A percentile compares a stretch with the other conserved stretches of the same genome.
These are phyloP conservation scores for Irpex sp. DNA, from an alignment of 1,284 basidiomycete genomes.

Conservation along the genomic window DNA sequence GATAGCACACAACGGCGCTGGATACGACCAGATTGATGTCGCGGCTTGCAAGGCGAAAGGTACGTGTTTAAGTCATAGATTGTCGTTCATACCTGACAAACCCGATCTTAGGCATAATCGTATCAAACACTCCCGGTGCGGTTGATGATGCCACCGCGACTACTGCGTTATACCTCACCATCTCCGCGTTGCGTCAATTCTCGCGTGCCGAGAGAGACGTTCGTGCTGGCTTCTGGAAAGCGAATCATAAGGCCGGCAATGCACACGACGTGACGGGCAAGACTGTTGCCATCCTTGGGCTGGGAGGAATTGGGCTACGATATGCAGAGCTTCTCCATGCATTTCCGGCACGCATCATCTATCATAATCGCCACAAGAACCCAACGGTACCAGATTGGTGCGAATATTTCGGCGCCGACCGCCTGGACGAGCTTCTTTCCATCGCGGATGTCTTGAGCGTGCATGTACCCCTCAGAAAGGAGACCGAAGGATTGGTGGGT, in stretches of 20 bases:
- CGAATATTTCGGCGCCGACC: conserved; percentile 62
- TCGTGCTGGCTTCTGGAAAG: conserved; percentile 54
- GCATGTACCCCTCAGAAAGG: conserved; percentile 66
- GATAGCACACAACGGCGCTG: conserved; percentile 93
- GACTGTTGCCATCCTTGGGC: conserved; percentile 83
- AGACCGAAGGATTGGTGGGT: conserved; percentile 77
- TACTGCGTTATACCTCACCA: conserved; percentile 80
- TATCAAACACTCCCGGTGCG: conserved; percentile 90
- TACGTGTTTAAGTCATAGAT: conserved; percentile 24
- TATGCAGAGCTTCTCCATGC: conserved; percentile 66
- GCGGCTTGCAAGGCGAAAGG: conserved; percentile 68
- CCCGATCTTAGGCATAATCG: conserved; percentile 60
- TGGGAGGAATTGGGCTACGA: conserved; percentile 84
- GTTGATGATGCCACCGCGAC: conserved; percentile 93
- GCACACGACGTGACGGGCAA: conserved; percentile 77
- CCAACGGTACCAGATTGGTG: conserved; percentile 66
- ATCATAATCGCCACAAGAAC: conserved; percentile 68
- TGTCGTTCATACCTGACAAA: background rate
- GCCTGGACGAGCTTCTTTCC: conserved; percentile 69
- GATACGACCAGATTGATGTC: conserved; percentile 86
- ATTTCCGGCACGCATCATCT: conserved; percentile 87
- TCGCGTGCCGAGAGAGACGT: conserved; percentile 70
- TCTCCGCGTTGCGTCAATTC: conserved; percentile 83
- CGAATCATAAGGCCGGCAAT: conserved; percentile 36
- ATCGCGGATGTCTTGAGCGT: conserved; percentile 82